Conservation (phyloP, 208 protist genomes). For the Porcisia deanei region DNA sequence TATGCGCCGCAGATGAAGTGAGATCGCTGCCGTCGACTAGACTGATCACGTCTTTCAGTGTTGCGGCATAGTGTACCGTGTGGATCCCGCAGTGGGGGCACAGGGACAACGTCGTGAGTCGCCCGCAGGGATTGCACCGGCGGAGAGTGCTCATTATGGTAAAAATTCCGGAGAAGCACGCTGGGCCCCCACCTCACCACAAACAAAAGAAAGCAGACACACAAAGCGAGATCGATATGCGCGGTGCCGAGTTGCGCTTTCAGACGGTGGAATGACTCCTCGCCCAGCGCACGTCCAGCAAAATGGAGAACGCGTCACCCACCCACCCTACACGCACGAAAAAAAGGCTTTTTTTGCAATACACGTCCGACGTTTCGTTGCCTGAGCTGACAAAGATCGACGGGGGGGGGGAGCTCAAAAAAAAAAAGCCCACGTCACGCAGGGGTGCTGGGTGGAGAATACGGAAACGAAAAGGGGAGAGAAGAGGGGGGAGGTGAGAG, state of each 20-base stretch:
- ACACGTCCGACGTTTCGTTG: too few species aligned
- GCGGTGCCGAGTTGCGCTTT: too few species aligned
- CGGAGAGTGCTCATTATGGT: constrained; percentile 24
- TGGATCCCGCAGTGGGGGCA: constrained; percentile 44
- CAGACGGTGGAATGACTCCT: too few species aligned
- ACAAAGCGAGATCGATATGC: not conserved
- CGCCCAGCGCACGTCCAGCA: not conserved
- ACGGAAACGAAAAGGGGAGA: not conserved
- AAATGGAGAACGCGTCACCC: not conserved
- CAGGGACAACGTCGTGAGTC: constrained; percentile 41
- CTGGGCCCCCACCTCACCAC: not conserved
- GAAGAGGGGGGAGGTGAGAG: not conserved
- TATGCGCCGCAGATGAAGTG: not conserved
- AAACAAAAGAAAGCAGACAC: not conserved
- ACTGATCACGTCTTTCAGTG: not conserved
- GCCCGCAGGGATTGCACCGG: constrained; percentile 30
- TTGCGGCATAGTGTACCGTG: constrained; percentile 18
- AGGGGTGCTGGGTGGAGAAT: not conserved
- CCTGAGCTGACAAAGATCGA: too few species aligned
- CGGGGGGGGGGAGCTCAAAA: too few species aligned
- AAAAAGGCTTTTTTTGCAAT: too few species aligned
- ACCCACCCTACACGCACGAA: too few species aligned
- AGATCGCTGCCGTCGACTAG: not conserved
- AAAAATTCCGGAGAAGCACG: too few species aligned
- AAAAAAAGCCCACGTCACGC: too few species aligned